Evolutionary conservation across 768 basidiomycete genomes (phyloP).

Genomic region (Podaxis rugospora): DNA sequence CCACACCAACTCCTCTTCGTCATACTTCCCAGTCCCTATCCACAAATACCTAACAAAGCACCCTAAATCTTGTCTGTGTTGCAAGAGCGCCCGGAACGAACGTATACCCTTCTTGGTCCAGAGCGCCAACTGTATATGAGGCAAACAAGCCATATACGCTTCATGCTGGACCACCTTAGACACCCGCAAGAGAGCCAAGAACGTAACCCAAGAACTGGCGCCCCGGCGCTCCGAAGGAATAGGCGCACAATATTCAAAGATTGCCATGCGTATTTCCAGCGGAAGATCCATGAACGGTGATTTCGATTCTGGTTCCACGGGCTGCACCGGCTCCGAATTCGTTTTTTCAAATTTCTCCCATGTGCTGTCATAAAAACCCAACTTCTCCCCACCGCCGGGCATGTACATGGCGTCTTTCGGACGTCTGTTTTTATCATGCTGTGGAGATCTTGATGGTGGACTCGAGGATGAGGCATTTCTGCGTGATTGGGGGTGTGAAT

Average conservation of each 20-base stretch:
- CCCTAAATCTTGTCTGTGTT: conserved; percentile 13
- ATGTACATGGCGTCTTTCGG: neutral
- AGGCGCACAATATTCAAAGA: conserved; percentile 24
- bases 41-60: conserved; percentile 27
- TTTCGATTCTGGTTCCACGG: neutral
- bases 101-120: conserved; percentile 26
- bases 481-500: neutral
- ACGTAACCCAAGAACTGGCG: conserved; percentile 24
- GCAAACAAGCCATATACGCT: conserved; percentile 29
- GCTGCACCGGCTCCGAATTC: neutral
- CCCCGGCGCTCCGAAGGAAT: conserved; percentile 3
- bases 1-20: conserved; percentile 4
- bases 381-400: neutral
- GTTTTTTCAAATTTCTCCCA: neutral
- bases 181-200: conserved; percentile 28
- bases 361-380: neutral
- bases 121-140: conserved; percentile 28
- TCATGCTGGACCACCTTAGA: conserved; percentile 25
- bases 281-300: conserved; percentile 29
- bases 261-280: conserved; percentile 25
- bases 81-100: conserved; percentile 24
- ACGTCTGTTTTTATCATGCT: neutral
- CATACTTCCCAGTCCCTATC: conserved; percentile 17
- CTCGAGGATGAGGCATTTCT: neutral
- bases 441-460: neutral